These are phyloP conservation scores for Sideroxylon spinosum DNA, from an alignment of 179 eudicot genomes.

Conservation along the genomic window DNA sequence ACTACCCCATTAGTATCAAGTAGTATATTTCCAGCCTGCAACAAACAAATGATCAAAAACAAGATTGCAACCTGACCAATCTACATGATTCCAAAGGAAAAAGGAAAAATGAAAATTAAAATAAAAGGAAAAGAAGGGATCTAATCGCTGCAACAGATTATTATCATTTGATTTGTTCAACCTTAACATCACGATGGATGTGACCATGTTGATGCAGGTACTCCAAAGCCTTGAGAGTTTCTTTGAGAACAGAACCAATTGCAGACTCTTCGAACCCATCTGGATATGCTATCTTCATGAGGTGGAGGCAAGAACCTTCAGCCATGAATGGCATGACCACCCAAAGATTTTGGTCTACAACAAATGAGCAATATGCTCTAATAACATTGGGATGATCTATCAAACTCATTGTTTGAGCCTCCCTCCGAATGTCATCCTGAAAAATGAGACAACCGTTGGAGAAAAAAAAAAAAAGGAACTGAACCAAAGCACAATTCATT, in stretches of 20 bases:
- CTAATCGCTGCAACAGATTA: background rate
- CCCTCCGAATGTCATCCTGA: conserved; percentile 96
- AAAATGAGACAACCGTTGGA: conserved; percentile 13
- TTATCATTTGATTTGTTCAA: conserved; percentile 12
- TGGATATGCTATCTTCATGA: conserved; percentile 87
- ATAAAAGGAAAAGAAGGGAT: background rate
- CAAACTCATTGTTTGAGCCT: conserved; percentile 93
- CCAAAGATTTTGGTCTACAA: conserved; percentile 82
- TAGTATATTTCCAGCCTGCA: conserved; percentile 91
- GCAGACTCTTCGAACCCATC: conserved; percentile 95
- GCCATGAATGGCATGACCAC: conserved; percentile 99
- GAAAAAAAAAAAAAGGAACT: background rate
- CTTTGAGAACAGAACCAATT: conserved; percentile 76
- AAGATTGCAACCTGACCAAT: background rate
- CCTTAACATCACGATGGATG: conserved; percentile 98
- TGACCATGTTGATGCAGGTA: conserved; percentile 96
- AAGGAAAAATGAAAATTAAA: too few species aligned
- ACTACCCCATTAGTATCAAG: conserved; percentile 75
- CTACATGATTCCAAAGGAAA: background rate
- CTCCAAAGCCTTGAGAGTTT: conserved; percentile 85
- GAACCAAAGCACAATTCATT: background rate
- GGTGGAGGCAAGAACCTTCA: conserved; percentile 91
- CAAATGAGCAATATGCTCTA: conserved; percentile 85
- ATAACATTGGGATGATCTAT: conserved; percentile 92
- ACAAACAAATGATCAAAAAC: conserved; percentile 17